Evolutionary conservation across 176 grass and related monocot species (phyloP).

Genomic region (Alloteropsis semialata): DNA sequence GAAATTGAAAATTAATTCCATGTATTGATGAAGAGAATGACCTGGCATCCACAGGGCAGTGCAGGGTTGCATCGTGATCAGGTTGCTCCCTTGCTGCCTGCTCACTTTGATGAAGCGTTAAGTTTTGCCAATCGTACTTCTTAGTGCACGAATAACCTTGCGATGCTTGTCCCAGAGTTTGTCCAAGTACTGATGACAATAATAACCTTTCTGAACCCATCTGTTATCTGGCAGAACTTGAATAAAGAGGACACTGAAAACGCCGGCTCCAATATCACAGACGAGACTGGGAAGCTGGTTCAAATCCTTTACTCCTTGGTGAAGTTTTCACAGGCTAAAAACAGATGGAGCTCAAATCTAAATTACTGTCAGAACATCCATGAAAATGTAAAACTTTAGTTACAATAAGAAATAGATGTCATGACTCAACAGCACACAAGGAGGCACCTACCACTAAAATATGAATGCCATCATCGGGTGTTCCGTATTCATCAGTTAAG

Average conservation of each 20-base stretch:
- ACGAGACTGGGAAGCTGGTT: background rate
- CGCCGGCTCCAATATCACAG: background rate
- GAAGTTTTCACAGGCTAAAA: background rate
- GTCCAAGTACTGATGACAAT: constrained; percentile 1
- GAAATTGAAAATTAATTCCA: constrained; percentile 5
- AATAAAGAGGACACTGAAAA: background rate
- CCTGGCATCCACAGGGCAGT: constrained; percentile 5
- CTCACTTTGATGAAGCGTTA: constrained; percentile 17
- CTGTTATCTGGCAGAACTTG: constrained; percentile 1
- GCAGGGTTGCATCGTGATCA: constrained; percentile 5
- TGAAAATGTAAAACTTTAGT: background rate
- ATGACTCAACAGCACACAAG: background rate
- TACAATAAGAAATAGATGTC: background rate
- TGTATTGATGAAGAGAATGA: constrained; percentile 5
- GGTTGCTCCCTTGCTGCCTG: constrained; percentile 8
- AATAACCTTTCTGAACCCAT: constrained; percentile 30
- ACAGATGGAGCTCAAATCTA: background rate
- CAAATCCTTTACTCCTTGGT: background rate
- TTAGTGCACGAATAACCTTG: background rate
- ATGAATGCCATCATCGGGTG: background rate
- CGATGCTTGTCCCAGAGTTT: background rate
- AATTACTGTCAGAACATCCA: background rate
- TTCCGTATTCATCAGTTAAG: constrained; percentile 1
- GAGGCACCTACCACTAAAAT: background rate
- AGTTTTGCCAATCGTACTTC: constrained; percentile 39